Conservation (phyloP, 2,329 filamentous ascomycete species). For the Colletotrichum horii region DNA sequence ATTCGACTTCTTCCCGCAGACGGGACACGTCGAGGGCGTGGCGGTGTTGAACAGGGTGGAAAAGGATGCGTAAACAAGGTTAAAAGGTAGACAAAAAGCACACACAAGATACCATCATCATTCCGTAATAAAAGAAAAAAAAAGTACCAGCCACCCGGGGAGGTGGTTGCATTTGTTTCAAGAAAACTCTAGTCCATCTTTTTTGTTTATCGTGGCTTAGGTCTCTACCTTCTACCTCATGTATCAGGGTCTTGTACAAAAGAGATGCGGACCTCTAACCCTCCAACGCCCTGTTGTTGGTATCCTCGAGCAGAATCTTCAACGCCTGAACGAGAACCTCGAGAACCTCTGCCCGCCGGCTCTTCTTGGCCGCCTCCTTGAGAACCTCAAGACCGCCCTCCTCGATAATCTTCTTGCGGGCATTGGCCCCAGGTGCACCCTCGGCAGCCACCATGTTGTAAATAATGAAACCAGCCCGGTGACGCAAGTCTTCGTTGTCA, state of each 20-base stretch:
- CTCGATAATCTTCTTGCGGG: conserved; percentile 63
- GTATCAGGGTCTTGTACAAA: not conserved
- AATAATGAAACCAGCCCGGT: conserved; percentile 77
- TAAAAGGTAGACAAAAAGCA: not conserved
- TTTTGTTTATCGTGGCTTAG: not conserved
- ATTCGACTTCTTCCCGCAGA: conserved; percentile 98
- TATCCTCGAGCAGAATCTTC: conserved; percentile 65
- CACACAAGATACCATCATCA: conserved; percentile 9
- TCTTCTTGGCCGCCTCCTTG: conserved; percentile 73
- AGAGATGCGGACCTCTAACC: not conserved
- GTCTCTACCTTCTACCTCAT: conserved; percentile 7
- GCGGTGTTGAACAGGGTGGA: conserved; percentile 67
- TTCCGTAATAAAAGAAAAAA: not conserved
- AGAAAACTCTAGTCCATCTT: not conserved
- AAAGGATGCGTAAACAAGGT: not conserved
- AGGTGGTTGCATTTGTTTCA: not conserved
- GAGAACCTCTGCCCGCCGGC: conserved; percentile 71
- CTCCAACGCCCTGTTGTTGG: conserved; percentile 5
- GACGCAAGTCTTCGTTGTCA: conserved; percentile 69
- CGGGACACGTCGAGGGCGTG: conserved; percentile 72
- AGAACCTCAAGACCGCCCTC: conserved; percentile 71
- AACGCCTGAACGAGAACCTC: conserved; percentile 74
- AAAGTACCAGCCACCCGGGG: not conserved
- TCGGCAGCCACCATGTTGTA: conserved; percentile 74
- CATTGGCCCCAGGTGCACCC: conserved; percentile 67